A percentile compares a stretch with the other conserved stretches of the same genome.
phyloP scores from a whole-genome alignment of 2,329 filamentous ascomycete species.

The Pestalotiopsis sp. region DNA sequence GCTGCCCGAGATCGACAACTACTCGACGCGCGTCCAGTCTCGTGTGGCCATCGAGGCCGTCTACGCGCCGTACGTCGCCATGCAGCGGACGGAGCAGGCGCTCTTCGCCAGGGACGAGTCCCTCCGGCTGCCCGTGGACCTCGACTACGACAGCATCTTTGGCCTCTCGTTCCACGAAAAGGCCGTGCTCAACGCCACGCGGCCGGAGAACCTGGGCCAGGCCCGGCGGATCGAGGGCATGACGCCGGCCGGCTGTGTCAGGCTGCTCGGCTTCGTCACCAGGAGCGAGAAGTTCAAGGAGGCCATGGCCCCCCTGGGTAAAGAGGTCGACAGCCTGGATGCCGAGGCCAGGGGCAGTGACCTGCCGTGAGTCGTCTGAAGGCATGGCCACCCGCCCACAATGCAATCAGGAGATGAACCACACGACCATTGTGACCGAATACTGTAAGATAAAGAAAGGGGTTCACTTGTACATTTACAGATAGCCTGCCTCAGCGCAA shows the following conservation, averaged over 20 bases:
- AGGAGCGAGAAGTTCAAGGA: constrained; percentile 15
- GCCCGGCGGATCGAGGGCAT: constrained; percentile 83
- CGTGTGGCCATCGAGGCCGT: constrained; percentile 79
- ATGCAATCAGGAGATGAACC: neutral
- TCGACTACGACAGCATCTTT: constrained; percentile 74
- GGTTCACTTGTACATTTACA: neutral
- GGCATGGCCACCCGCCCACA: neutral
- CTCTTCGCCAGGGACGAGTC: constrained; percentile 76
- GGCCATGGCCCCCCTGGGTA: constrained; percentile 26
- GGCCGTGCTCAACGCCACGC: constrained; percentile 65
- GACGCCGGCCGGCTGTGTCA: constrained; percentile 59
- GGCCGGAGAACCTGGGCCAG: constrained; percentile 85
- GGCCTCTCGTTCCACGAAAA: constrained; percentile 82
- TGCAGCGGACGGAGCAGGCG: constrained; percentile 66
- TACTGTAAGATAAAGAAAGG: neutral
- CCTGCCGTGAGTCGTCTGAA: constrained; percentile 16
- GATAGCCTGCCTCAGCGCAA: neutral
- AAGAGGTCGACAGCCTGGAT: constrained; percentile 39
- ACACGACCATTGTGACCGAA: neutral
- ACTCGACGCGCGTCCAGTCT: constrained; percentile 57
- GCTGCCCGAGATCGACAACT: constrained; percentile 58
- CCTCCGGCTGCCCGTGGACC: constrained; percentile 67
- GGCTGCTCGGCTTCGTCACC: constrained; percentile 62
- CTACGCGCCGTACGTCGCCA: constrained; percentile 83
- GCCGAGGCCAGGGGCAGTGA: constrained; percentile 39